Conservation (phyloP, 169 alveolate species). For the Eimeria falciformis region DNA sequence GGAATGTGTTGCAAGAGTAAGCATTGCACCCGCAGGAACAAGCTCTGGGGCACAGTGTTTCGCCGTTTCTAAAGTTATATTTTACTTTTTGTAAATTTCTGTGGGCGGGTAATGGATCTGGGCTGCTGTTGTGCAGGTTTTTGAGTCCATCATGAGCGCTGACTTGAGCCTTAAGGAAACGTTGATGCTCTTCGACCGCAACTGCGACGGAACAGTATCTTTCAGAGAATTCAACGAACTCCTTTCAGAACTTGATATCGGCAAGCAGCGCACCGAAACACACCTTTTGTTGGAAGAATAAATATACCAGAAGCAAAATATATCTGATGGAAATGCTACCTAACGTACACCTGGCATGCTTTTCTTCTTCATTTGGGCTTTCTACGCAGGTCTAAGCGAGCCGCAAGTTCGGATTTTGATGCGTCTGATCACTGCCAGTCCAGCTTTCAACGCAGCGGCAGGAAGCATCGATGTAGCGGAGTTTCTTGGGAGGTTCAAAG, state of each 20-base stretch:
- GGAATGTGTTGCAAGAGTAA: constrained; percentile 75
- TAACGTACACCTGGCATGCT: too few relatives aligned
- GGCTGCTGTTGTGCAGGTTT: constrained; percentile 79
- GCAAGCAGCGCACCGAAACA: constrained; percentile 28
- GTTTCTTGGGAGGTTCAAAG: constrained; percentile 89
- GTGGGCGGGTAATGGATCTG: not conserved
- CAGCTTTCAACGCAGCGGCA: constrained; percentile 82
- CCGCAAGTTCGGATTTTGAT: constrained; percentile 90
- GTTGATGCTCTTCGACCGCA: constrained; percentile 88
- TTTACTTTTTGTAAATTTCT: not conserved
- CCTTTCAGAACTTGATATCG: constrained; percentile 84
- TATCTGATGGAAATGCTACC: too few relatives aligned
- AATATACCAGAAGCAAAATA: too few relatives aligned
- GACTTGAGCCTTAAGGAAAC: constrained; percentile 88
- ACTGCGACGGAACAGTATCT: constrained; percentile 89
- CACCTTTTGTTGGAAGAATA: too few relatives aligned
- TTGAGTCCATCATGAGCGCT: constrained; percentile 87
- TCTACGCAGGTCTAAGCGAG: constrained; percentile 83
- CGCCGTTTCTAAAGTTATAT: not conserved
- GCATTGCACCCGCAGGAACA: not conserved
- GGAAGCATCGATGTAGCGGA: constrained; percentile 88
- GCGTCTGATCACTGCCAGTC: constrained; percentile 85
- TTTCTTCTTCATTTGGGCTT: not conserved
- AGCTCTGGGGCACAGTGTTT: not conserved
- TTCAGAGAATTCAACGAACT: constrained; percentile 88